phyloP scores from a whole-genome alignment of 2,329 filamentous ascomycete genomes.

The Xylaria sp. region DNA sequence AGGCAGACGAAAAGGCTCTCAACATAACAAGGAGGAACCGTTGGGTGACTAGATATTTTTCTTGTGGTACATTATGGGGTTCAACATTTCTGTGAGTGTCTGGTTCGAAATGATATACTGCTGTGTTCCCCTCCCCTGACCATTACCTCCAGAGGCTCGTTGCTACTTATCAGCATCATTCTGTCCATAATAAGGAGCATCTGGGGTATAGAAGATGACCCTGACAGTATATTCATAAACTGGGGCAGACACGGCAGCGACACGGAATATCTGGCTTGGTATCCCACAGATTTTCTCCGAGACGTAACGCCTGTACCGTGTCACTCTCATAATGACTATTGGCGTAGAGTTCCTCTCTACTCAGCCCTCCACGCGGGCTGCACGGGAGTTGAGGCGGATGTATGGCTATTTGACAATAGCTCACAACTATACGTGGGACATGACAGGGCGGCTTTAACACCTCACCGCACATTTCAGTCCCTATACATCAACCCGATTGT shows the following conservation, averaged over 20 bases:
- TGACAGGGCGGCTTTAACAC: constrained; percentile 57
- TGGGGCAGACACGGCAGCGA: constrained; percentile 40
- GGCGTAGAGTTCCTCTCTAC: constrained; percentile 66
- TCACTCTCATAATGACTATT: constrained; percentile 76
- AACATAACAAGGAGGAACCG: constrained; percentile 18
- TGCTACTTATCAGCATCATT: constrained; percentile 43
- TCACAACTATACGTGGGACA: constrained; percentile 68
- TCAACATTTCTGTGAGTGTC: constrained; percentile 45
- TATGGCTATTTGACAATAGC: constrained; percentile 62
- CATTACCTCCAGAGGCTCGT: constrained; percentile 35
- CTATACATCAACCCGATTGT: constrained; percentile 71
- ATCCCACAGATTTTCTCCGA: constrained; percentile 59
- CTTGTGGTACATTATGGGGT: constrained; percentile 45
- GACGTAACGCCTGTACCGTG: constrained; percentile 61
- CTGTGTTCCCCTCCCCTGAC: constrained; percentile 27
- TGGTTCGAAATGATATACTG: not conserved
- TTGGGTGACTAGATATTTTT: constrained; percentile 35
- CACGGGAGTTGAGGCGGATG: constrained; percentile 70
- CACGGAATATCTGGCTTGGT: constrained; percentile 49
- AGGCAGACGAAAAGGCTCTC: constrained; percentile 5
- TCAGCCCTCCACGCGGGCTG: constrained; percentile 66
- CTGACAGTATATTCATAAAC: constrained; percentile 37
- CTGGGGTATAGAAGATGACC: constrained; percentile 40
- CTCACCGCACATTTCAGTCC: constrained; percentile 62
- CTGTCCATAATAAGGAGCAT: constrained; percentile 41